Evolutionary conservation across 2,329 filamentous ascomycete species (phyloP).

Genomic region (Apiospora pterosperma): DNA sequence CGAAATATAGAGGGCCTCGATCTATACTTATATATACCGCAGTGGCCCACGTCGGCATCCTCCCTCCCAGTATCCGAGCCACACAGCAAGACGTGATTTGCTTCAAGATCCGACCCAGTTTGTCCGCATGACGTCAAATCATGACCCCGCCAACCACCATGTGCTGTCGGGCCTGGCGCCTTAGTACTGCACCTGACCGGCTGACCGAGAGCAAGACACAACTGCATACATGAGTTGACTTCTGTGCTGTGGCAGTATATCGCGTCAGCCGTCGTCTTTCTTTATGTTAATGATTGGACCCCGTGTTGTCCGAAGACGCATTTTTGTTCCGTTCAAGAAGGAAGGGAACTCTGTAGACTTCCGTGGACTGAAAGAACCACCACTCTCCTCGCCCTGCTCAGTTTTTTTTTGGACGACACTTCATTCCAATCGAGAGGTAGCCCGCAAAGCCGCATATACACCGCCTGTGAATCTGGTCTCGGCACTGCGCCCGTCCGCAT

Average conservation of each 20-base stretch:
- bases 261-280: conserved; percentile 1
- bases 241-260: neutral
- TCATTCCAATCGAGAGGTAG: neutral
- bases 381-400: neutral
- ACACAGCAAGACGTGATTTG: neutral
- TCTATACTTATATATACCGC: too few species aligned
- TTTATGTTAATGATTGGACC: neutral
- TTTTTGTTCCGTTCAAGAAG: neutral
- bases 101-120: neutral
- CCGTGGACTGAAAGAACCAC: neutral
- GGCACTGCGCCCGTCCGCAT: neutral
- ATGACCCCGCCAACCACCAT: neutral
- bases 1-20: neutral
- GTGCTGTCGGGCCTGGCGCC: neutral
- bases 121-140: neutral
- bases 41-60: neutral
- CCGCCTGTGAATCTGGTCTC: neutral
- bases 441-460: conserved; percentile 1
- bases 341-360: neutral
- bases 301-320: neutral
- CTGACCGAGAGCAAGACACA: neutral
- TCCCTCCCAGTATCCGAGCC: neutral
- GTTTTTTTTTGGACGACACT: neutral
- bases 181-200: neutral
- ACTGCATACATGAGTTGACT: neutral